phyloP scores from a whole-genome alignment of 352 stramenopile genomes.

The Globisporangium paroecandrum region DNA sequence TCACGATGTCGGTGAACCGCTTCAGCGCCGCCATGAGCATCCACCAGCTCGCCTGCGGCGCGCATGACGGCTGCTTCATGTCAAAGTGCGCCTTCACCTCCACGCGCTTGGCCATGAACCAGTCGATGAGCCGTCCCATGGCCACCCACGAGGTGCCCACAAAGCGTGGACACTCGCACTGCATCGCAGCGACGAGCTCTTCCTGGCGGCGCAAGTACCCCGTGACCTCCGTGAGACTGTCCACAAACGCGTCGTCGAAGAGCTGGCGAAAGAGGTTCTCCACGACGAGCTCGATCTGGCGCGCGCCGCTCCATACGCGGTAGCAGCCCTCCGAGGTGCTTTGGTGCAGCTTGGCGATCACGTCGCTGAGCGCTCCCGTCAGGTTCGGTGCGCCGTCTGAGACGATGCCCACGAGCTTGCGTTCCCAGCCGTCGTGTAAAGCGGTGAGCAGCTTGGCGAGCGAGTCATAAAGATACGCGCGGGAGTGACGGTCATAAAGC shows the following conservation, averaged over 20 bases:
- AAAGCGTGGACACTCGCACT: conserved; percentile 15
- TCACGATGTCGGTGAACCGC: conserved; percentile 15
- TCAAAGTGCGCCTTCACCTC: conserved; percentile 18
- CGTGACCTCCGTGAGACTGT: conserved; percentile 8
- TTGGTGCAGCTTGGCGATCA: conserved; percentile 8
- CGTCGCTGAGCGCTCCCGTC: background rate
- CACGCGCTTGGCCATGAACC: conserved; percentile 12
- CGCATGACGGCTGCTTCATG: conserved; percentile 13
- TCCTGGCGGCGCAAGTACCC: conserved; percentile 13
- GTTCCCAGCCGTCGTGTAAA: conserved; percentile 3
- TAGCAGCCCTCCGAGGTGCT: conserved; percentile 11
- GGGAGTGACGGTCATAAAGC: conserved; percentile 11
- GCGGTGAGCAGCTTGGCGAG: conserved; percentile 14
- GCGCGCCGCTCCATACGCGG: conserved; percentile 15
- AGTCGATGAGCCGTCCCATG: conserved; percentile 16
- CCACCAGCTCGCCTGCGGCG: conserved; percentile 10
- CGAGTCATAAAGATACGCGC: conserved; percentile 5
- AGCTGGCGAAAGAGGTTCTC: conserved; percentile 9
- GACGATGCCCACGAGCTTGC: conserved; percentile 15
- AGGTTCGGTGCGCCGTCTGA: conserved; percentile 1
- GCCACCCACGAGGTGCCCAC: conserved; percentile 14
- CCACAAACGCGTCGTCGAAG: conserved; percentile 16
- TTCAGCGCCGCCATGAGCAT: conserved; percentile 21
- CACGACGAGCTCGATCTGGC: conserved; percentile 13
- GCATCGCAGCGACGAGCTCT: conserved; percentile 11